A percentile compares a stretch with the other conserved stretches of the same genome.
phyloP scores from a whole-genome alignment of 345 rosid genomes.

The Brassica rapa region DNA sequence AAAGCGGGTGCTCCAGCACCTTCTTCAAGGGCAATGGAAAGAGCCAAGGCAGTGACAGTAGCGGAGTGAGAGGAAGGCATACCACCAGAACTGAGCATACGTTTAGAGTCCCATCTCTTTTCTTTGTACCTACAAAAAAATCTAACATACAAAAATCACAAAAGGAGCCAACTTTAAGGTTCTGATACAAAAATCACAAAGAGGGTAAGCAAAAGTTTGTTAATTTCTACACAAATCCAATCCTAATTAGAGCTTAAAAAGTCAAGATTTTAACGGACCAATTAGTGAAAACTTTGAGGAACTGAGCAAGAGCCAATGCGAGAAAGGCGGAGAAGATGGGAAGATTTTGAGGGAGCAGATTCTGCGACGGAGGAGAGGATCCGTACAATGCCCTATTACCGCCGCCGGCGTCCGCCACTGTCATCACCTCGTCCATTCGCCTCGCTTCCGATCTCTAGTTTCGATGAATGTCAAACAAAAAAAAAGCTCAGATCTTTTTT shows the following conservation, averaged over 20 bases:
- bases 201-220: neutral
- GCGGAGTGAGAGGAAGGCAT: constrained; percentile 99
- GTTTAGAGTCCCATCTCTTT: constrained; percentile 91
- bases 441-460: neutral
- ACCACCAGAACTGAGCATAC: constrained; percentile 89
- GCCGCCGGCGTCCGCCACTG: constrained; percentile 51
- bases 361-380: constrained; percentile 43
- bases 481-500: constrained; percentile 5
- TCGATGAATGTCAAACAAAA: constrained; percentile 16
- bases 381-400: constrained; percentile 27
- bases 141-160: constrained; percentile 50
- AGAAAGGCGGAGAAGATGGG: constrained; percentile 87
- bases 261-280: constrained; percentile 63
- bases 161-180: neutral
- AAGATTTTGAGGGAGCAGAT: constrained; percentile 58
- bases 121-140: constrained; percentile 86
- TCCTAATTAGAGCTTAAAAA: too few relatives aligned
- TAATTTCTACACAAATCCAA: neutral
- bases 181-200: neutral
- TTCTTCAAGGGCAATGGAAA: constrained; percentile 78
- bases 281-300: constrained; percentile 94
- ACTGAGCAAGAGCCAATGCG: constrained; percentile 90
- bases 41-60: constrained; percentile 85
- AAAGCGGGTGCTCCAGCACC: constrained; percentile 78
- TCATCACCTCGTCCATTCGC: constrained; percentile 63